Evolutionary conservation across 2,329 filamentous ascomycete genomes (phyloP).

Genomic region (Lasiodiplodia sp.): DNA sequence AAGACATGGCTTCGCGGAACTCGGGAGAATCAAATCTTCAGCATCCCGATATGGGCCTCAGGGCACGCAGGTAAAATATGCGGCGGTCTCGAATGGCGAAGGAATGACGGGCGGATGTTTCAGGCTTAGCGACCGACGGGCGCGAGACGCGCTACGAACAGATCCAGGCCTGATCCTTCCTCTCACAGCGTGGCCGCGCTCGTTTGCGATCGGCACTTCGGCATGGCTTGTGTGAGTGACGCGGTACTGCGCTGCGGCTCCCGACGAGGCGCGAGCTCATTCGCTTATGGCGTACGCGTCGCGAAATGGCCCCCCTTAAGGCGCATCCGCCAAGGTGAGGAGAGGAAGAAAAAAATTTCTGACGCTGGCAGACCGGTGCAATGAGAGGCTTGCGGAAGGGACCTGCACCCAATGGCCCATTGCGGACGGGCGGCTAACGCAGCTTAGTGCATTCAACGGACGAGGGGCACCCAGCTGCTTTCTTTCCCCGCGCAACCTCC

Average conservation of each 20-base stretch:
- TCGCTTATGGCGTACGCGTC: conserved; percentile 20
- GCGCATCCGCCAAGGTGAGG: conserved; percentile 2
- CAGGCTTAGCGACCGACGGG: conserved; percentile 9
- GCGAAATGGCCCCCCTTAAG: conserved; percentile 12
- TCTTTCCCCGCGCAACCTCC: conserved; percentile 1
- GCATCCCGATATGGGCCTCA: background rate
- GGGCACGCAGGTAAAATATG: background rate
- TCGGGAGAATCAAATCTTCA: background rate
- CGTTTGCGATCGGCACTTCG: conserved; percentile 17
- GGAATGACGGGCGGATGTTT: conserved; percentile 11
- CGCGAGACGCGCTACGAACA: background rate
- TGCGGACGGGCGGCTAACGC: background rate
- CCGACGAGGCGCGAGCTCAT: conserved; percentile 13
- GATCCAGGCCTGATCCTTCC: background rate
- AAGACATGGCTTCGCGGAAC: background rate
- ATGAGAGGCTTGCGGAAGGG: background rate
- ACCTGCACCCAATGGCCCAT: background rate
- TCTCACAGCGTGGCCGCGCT: background rate
- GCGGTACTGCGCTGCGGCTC: background rate
- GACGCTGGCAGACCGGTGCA: background rate
- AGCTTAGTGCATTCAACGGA: background rate
- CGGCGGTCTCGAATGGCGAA: conserved; percentile 9
- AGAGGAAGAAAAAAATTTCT: conserved; percentile 3
- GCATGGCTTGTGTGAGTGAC: conserved; percentile 8
- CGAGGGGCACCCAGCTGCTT: background rate